A percentile compares a stretch with the other conserved stretches of the same genome.
These are phyloP conservation scores for Alnus glutinosa DNA, from an alignment of 306 rosid species.

Conservation along the genomic window DNA sequence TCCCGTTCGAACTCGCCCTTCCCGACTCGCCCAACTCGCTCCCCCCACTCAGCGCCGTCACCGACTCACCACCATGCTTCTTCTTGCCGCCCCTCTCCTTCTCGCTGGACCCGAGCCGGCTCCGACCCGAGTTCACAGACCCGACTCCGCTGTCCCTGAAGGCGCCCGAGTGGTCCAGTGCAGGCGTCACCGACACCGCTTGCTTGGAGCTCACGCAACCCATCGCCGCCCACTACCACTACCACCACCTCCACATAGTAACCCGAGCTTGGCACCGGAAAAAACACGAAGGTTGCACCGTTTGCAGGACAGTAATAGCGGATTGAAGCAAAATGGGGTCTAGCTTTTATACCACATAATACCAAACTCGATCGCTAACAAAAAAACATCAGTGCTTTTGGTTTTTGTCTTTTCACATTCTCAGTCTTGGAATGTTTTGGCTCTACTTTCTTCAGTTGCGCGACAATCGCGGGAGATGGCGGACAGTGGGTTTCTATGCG, in stretches of 20 bases:
- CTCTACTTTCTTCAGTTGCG: conserved; percentile 19
- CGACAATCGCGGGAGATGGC: conserved; percentile 72
- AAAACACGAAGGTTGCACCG: neutral
- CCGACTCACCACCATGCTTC: conserved; percentile 41
- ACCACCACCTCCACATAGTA: conserved; percentile 12
- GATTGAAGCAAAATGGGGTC: conserved; percentile 18
- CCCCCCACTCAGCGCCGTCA: conserved; percentile 41
- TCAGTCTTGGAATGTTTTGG: neutral
- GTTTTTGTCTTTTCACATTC: conserved; percentile 22
- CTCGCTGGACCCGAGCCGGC: conserved; percentile 34
- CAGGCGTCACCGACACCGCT: conserved; percentile 91
- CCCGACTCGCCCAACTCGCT: conserved; percentile 82
- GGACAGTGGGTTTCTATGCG: conserved; percentile 37
- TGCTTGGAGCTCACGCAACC: conserved; percentile 94
- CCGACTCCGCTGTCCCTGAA: conserved; percentile 44
- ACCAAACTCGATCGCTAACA: neutral
- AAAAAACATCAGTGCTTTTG: neutral
- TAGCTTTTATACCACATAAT: neutral
- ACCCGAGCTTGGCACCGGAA: conserved; percentile 9
- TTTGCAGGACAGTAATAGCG: neutral
- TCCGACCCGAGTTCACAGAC: conserved; percentile 51
- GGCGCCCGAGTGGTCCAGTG: conserved; percentile 67
- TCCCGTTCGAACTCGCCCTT: conserved; percentile 63
- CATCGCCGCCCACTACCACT: conserved; percentile 39
- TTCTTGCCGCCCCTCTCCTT: conserved; percentile 22